Evolutionary conservation across 371 early-diverging fungal species (phyloP), one percentile per base, ranked within the genome.

Genomic region (Mucor irregularis): DNA sequence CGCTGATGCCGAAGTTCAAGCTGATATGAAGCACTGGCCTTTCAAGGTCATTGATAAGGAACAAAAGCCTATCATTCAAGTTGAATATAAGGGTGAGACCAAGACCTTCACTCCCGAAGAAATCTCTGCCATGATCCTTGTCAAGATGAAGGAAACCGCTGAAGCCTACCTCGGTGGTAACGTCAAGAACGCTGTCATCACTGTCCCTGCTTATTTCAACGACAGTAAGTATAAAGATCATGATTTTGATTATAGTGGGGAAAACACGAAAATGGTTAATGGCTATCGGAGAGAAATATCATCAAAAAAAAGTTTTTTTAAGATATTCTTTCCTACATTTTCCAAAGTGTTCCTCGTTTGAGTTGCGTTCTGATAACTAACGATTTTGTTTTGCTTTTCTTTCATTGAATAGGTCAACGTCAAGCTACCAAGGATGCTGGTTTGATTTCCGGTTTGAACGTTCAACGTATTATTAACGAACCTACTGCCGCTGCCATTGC

Each of bases 401-500:
- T 11, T 39, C 11, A 8, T 34, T 86, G 33, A 86, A 88, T 39
- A 91, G 76, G 94, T 44, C 93, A 92, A 74, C 85, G 92, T 73
- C 88, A 89, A 69, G 91, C 90, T 61, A 93, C 93, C 73, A 91
- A 91, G 78, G 87, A 89, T 69, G 89, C 92, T 49, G 92, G 90
- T 67, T 74, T 72, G 61, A 86, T 92, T 61, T 85, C 94, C 37
- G 92, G 92, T 57, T 70, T 93, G 59, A 81, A 91, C 62, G 92
- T 90, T 50, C 73, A 89, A 59, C 78, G 91, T 71, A 94, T 96
- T 74, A 92, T 96, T 70, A 92, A 92, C 86, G 98, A 97, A 79
- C 96, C 96, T 58, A 94, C 94, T 51, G 96, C 96, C 47, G 97
- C 97, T 61, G 97, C 97, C 62, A 92, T 96, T 69, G 95, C 96